phyloP scores from a whole-genome alignment of 1,139 yeast species.

The Taiozyma onychis region DNA sequence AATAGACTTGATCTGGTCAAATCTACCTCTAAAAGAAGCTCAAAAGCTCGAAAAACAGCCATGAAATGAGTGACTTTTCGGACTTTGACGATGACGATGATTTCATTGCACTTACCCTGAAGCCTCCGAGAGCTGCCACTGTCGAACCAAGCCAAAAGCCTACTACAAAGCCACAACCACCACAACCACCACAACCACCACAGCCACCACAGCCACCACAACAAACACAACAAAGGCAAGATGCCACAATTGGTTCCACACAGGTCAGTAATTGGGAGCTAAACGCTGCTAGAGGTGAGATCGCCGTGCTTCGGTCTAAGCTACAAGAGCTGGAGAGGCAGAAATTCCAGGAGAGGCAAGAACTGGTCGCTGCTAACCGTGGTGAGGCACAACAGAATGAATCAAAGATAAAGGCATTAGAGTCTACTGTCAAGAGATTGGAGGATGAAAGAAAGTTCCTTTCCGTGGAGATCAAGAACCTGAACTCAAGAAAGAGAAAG shows the following conservation, averaged over 20 bases:
- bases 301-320: constrained; percentile 67
- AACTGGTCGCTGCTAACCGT: constrained; percentile 11
- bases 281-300: constrained; percentile 65
- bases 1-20: no score
- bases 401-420: constrained; percentile 39
- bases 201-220: neutral
- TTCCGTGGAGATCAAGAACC: constrained; percentile 33
- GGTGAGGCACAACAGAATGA: constrained; percentile 29
- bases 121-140: constrained; percentile 8
- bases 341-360: constrained; percentile 10
- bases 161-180: neutral
- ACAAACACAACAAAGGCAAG: neutral
- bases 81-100: constrained; percentile 20
- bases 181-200: neutral
- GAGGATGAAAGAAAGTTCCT: constrained; percentile 73
- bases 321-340: constrained; percentile 41
- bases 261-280: constrained; percentile 22
- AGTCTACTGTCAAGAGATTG: constrained; percentile 42
- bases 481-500: constrained; percentile 19
- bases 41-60: neutral
- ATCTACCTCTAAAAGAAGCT: neutral
- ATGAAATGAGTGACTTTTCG: constrained; percentile 9
- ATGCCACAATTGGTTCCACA: neutral
- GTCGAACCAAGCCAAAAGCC: neutral
- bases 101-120: constrained; percentile 19